Conservation (phyloP, 805 yeast genomes). For the Tetrapisispora iriomotensis region DNA sequence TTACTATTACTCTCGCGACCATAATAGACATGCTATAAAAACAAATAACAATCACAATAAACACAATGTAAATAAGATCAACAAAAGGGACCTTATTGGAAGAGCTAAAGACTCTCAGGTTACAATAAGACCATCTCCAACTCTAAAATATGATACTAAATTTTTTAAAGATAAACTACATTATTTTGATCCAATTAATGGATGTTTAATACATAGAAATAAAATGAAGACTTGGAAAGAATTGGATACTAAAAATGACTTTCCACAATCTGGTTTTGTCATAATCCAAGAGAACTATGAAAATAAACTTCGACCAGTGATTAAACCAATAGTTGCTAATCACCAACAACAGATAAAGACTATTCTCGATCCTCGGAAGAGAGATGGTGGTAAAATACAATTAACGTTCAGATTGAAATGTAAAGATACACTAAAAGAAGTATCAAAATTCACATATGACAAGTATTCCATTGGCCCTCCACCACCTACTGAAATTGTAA, state of each 20-base stretch:
- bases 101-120: background rate
- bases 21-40: background rate
- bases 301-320: constrained; percentile 11
- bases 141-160: constrained; percentile 15
- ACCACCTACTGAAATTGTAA: constrained; percentile 59
- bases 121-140: constrained; percentile 17
- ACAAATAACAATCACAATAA: background rate
- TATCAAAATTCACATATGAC: constrained; percentile 42
- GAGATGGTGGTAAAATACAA: background rate
- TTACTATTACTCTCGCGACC: background rate
- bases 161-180: constrained; percentile 21
- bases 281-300: constrained; percentile 10
- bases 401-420: constrained; percentile 10
- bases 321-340: constrained; percentile 10
- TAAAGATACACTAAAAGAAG: constrained; percentile 8
- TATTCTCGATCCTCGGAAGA: constrained; percentile 23
- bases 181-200: constrained; percentile 21
- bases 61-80: background rate
- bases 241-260: constrained; percentile 5
- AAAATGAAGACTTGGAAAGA: constrained; percentile 19
- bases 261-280: constrained; percentile 21
- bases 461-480: constrained; percentile 64
- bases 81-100: background rate
- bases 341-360: too few species aligned
- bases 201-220: constrained; percentile 13